Conservation (phyloP, 441 rosid species). For the Capsella rubella region DNA sequence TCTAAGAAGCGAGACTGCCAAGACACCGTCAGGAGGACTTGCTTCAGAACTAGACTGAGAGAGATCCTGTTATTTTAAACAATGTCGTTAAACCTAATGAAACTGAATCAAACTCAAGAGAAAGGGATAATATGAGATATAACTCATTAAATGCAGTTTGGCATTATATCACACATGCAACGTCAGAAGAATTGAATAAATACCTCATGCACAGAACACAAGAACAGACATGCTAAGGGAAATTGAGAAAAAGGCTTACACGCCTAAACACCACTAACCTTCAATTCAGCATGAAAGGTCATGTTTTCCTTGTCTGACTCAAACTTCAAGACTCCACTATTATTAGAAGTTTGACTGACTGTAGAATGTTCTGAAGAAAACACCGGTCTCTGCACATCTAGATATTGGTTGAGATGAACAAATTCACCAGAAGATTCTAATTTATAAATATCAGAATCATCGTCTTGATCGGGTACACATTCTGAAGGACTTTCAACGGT, state of each 20-base stretch:
- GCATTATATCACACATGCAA: slow-evolving; percentile 15
- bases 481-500: slow-evolving; percentile 64
- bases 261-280: slow-evolving; percentile 55
- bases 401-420: slow-evolving; percentile 44
- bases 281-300: slow-evolving; percentile 66
- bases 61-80: slow-evolving; percentile 61
- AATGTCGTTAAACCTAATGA: slow-evolving; percentile 18
- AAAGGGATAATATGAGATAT: background rate
- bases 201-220: background rate
- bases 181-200: slow-evolving; percentile 3
- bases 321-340: slow-evolving; percentile 49
- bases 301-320: slow-evolving; percentile 55
- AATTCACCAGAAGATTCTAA: slow-evolving; percentile 72
- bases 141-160: slow-evolving; percentile 18
- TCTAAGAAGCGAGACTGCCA: slow-evolving; percentile 79
- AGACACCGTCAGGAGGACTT: slow-evolving; percentile 72
- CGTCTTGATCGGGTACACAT: slow-evolving; percentile 53
- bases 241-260: slow-evolving; percentile 17
- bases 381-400: slow-evolving; percentile 32
- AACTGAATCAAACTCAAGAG: slow-evolving; percentile 1
- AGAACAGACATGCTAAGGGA: slow-evolving; percentile 2
- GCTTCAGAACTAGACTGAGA: slow-evolving; percentile 80
- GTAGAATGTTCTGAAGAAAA: slow-evolving; percentile 41
- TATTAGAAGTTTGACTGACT: slow-evolving; percentile 36
- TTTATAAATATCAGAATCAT: slow-evolving; percentile 66